Conservation (phyloP, 768 basidiomycete species). For the Sutorius australiensis region DNA sequence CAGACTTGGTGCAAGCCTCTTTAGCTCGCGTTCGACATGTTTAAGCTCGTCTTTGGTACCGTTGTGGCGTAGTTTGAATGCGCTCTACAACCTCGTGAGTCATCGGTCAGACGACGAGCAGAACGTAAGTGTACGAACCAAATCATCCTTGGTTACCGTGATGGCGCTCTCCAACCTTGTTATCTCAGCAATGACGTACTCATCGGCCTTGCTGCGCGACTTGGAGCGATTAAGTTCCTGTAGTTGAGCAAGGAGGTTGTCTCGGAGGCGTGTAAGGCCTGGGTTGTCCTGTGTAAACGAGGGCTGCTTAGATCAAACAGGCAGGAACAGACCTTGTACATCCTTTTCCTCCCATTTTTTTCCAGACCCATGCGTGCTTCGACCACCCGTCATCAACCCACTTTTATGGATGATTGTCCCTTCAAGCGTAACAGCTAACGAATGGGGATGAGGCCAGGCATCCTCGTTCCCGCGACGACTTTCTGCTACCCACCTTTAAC, state of each 20-base stretch:
- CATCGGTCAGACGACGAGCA: not conserved
- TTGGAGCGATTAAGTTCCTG: conserved; percentile 82
- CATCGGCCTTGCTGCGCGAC: conserved; percentile 81
- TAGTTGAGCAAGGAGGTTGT: conserved; percentile 68
- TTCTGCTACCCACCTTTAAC: conserved; percentile 85
- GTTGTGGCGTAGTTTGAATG: conserved; percentile 67
- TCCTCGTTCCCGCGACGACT: conserved; percentile 10
- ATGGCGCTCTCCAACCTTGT: conserved; percentile 75
- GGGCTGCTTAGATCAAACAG: conserved; percentile 25
- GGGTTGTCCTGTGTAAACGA: not conserved
- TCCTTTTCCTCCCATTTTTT: conserved; percentile 97
- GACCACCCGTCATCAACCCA: conserved; percentile 94
- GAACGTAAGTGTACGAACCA: conserved; percentile 45
- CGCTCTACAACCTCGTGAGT: conserved; percentile 46
- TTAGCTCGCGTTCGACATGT: conserved; percentile 69
- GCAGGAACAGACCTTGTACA: conserved; percentile 60
- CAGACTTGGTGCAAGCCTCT: conserved; percentile 61
- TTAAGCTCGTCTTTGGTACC: conserved; percentile 85
- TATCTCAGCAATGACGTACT: conserved; percentile 71
- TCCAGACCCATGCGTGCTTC: conserved; percentile 65
- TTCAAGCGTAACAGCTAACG: conserved; percentile 87
- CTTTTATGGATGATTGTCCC: conserved; percentile 98
- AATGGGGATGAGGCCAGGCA: not conserved
- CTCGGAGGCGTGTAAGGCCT: conserved; percentile 59
- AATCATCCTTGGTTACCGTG: conserved; percentile 74